These are phyloP conservation scores for Suhomyces wounanorum DNA, from an alignment of 1,139 yeast species.

Conservation along the genomic window DNA sequence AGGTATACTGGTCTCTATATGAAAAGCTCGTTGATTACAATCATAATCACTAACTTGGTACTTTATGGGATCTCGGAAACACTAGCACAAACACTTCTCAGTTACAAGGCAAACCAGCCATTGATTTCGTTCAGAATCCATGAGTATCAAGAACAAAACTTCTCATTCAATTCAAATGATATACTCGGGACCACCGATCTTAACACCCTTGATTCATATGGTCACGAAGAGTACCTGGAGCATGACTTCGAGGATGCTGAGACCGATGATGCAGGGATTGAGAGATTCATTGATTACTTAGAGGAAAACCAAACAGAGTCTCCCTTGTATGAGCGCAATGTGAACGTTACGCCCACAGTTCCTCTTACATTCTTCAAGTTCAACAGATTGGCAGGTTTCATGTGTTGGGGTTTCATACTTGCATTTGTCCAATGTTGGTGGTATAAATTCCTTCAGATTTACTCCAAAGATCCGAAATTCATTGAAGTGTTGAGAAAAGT, in stretches of 20 bases:
- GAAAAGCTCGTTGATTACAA: constrained; percentile 69
- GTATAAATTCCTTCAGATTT: constrained; percentile 83
- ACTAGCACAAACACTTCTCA: constrained; percentile 72
- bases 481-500: constrained; percentile 85
- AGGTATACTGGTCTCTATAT: constrained; percentile 67
- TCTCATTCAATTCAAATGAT: constrained; percentile 19
- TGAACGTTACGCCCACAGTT: constrained; percentile 12
- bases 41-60: constrained; percentile 78
- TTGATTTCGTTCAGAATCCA: constrained; percentile 23
- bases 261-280: constrained; percentile 34
- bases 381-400: constrained; percentile 73
- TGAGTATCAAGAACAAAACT: constrained; percentile 13
- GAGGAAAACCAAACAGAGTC: constrained; percentile 21
- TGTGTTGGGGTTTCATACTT: constrained; percentile 83
- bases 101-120: constrained; percentile 32
- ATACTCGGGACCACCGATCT: constrained; percentile 16
- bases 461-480: constrained; percentile 77
- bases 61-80: constrained; percentile 88
- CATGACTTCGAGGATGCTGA: constrained; percentile 20
- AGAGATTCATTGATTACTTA: constrained; percentile 41
- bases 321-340: constrained; percentile 17
- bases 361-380: constrained; percentile 56
- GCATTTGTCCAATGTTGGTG: constrained; percentile 86
- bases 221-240: constrained; percentile 6
- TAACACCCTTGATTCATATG: constrained; percentile 21